These are phyloP conservation scores for Talaromyces rugulosus DNA, from an alignment of 2,329 filamentous ascomycete genomes.

Conservation along the genomic window DNA sequence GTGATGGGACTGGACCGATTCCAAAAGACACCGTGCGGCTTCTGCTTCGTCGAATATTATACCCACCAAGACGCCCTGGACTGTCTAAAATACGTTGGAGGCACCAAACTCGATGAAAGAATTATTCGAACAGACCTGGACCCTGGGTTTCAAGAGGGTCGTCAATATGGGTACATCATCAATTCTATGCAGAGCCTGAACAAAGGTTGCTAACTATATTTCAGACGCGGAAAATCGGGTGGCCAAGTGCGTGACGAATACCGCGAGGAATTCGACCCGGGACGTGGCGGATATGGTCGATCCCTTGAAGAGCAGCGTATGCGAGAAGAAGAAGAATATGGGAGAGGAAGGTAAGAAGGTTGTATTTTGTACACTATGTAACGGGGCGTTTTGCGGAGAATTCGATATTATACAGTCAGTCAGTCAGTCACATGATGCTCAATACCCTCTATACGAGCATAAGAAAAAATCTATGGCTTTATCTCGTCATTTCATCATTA, in stretches of 20 bases:
- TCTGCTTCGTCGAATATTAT: constrained; percentile 99
- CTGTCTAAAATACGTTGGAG: constrained; percentile 97
- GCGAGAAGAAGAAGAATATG: constrained; percentile 58
- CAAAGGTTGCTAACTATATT: constrained; percentile 16
- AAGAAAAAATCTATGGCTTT: not conserved
- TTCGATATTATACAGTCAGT: constrained; percentile 2
- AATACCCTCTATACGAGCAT: not conserved
- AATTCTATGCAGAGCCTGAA: not conserved
- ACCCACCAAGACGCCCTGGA: constrained; percentile 95
- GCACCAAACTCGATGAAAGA: constrained; percentile 95
- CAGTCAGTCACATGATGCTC: not conserved
- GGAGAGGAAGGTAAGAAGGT: constrained; percentile 47
- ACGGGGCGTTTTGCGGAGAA: constrained; percentile 27
- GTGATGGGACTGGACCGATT: constrained; percentile 97
- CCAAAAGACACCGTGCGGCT: constrained; percentile 96
- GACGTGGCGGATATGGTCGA: constrained; percentile 81
- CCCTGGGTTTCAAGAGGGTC: constrained; percentile 90
- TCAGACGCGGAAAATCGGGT: constrained; percentile 79
- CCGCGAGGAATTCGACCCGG: constrained; percentile 93
- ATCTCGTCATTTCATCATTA: not conserved
- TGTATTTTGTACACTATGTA: constrained; percentile 17
- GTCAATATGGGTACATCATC: constrained; percentile 72
- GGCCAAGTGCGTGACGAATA: constrained; percentile 98
- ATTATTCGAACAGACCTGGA: constrained; percentile 94
- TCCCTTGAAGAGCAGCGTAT: constrained; percentile 63